phyloP scores from a whole-genome alignment of 805 yeast species.

The Ogataea nonfermentans region DNA sequence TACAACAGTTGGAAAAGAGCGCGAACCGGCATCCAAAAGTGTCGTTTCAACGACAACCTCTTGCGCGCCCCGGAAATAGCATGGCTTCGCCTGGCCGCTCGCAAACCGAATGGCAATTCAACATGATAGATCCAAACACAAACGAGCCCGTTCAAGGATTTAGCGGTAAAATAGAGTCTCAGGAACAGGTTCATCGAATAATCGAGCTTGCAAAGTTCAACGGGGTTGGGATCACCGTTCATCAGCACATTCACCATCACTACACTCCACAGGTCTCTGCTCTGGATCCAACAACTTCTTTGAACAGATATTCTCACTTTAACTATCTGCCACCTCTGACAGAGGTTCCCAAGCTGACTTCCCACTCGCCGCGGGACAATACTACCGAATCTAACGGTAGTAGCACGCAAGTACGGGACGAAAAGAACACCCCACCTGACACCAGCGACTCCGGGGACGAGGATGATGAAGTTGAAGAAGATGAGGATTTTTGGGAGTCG shows the following conservation, averaged over 20 bases:
- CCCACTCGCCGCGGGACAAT: slow-evolving; percentile 48
- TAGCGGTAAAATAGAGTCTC: slow-evolving; percentile 49
- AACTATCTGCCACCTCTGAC: slow-evolving; percentile 70
- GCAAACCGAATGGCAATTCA: slow-evolving; percentile 61
- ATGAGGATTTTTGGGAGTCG: slow-evolving; percentile 69
- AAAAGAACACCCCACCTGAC: slow-evolving; percentile 27
- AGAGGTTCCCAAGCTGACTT: slow-evolving; percentile 66
- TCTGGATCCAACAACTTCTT: slow-evolving; percentile 50
- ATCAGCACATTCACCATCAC: slow-evolving; percentile 85
- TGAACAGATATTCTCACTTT: slow-evolving; percentile 65
- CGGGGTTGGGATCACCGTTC: slow-evolving; percentile 63
- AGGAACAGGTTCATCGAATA: slow-evolving; percentile 54
- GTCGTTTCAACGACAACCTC: slow-evolving; percentile 21
- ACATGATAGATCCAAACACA: slow-evolving; percentile 43
- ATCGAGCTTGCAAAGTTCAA: slow-evolving; percentile 59
- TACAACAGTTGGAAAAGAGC: neutral
- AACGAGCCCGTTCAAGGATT: slow-evolving; percentile 44
- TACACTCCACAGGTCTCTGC: slow-evolving; percentile 46
- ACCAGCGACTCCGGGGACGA: slow-evolving; percentile 17
- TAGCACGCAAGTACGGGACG: slow-evolving; percentile 16
- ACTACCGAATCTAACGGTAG: slow-evolving; percentile 26
- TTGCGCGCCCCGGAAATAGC: slow-evolving; percentile 10
- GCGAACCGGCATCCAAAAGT: neutral
- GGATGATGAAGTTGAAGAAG: slow-evolving; percentile 58
- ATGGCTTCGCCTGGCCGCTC: slow-evolving; percentile 27